Percentiles rank a stretch among this genome's conserved stretches.
phyloP scores from a whole-genome alignment of 352 stramenopile species.

The Globisporangium camurandrum region DNA sequence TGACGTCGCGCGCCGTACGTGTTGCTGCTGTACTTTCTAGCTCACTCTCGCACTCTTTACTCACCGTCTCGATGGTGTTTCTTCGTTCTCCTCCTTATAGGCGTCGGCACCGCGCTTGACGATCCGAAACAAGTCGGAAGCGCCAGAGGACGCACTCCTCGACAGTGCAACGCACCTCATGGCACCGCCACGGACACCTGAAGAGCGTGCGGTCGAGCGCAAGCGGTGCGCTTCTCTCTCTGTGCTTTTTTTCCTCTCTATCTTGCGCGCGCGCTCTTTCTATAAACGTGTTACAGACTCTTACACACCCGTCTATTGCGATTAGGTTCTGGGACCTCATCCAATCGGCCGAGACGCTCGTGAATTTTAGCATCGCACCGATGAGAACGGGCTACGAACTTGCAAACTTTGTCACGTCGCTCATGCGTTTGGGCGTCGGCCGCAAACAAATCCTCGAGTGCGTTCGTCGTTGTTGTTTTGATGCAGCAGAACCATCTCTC shows the following conservation, averaged over 20 bases:
- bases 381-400: constrained; percentile 37
- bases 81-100: too few species aligned
- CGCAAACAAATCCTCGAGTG: constrained; percentile 51
- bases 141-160: constrained; percentile 57
- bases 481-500: too few species aligned
- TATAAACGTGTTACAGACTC: not conserved
- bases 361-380: constrained; percentile 56
- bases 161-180: constrained; percentile 34
- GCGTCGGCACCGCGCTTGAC: constrained; percentile 10
- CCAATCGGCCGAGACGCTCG: constrained; percentile 46
- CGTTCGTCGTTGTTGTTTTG: constrained; percentile 8
- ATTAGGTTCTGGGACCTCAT: constrained; percentile 73
- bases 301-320: too few species aligned
- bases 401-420: constrained; percentile 29
- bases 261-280: not conserved
- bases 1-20: constrained; percentile 24
- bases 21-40: not conserved
- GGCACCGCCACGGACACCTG: constrained; percentile 19
- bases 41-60: not conserved
- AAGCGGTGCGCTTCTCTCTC: constrained; percentile 26
- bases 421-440: constrained; percentile 52
- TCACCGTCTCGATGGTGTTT: too few species aligned
- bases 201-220: constrained; percentile 27
- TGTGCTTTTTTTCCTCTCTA: not conserved
- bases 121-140: constrained; percentile 35